phyloP scores from a whole-genome alignment of 805 yeast species.

The Jamesozyma piceae region DNA sequence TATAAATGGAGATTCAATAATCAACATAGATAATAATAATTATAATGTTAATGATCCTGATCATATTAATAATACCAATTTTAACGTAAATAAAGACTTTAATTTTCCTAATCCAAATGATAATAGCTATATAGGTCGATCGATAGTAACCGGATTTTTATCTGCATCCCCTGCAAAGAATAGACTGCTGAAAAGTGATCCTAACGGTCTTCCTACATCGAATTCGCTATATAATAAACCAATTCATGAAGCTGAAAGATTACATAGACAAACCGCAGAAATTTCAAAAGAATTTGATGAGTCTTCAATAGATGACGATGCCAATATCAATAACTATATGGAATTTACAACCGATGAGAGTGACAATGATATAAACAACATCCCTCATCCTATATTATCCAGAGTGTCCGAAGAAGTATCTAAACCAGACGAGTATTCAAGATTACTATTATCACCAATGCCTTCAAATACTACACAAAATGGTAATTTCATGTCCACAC shows the following conservation, averaged over 20 bases:
- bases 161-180: slow-evolving; percentile 13
- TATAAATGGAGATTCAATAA: neutral
- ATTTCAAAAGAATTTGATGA: slow-evolving; percentile 24
- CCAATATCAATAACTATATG: slow-evolving; percentile 9
- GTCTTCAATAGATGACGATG: slow-evolving; percentile 14
- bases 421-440: slow-evolving; percentile 5
- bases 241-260: slow-evolving; percentile 21
- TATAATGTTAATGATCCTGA: too few relatives aligned
- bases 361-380: slow-evolving; percentile 3
- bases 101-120: neutral
- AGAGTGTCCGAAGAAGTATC: slow-evolving; percentile 3
- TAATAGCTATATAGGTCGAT: slow-evolving; percentile 22
- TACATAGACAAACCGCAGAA: slow-evolving; percentile 30
- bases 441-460: slow-evolving; percentile 11
- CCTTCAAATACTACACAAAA: slow-evolving; percentile 5
- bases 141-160: slow-evolving; percentile 24
- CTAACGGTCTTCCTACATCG: slow-evolving; percentile 9
- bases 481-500: neutral
- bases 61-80: neutral
- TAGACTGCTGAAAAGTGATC: slow-evolving; percentile 1
- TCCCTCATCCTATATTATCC: neutral
- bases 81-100: neutral
- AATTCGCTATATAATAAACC: slow-evolving; percentile 6
- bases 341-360: slow-evolving; percentile 9
- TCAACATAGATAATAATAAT: neutral